Evolutionary conservation across 2,329 filamentous ascomycete species (phyloP), one percentile per base, ranked within the genome.

Genomic region (Alternaria sp.): DNA sequence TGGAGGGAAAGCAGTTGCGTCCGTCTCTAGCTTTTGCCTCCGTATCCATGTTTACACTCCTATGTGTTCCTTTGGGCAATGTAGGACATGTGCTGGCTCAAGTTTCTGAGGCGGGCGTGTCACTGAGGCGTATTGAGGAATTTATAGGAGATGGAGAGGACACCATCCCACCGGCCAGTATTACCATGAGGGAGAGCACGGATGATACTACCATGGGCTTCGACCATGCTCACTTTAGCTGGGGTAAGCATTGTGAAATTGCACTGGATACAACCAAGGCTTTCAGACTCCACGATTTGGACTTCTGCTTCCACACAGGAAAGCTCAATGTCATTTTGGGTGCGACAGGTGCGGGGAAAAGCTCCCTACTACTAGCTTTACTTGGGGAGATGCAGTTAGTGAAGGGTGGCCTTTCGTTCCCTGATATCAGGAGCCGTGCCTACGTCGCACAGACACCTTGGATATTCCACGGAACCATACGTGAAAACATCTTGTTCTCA

Each of bases 401-500:
- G n/a, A 16, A 22, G 28, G 45, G 45, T n/a, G 28, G 34, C 28
- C 2, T 49, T 18, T 32, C 28, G 14, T 49, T 49, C 16, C 16
- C 45, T 34, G 28, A 34, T 34, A 22, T 5, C 45, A 28, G n/a
- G 16, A 49, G 27, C 28, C 45, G 45, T 28, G 45, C 45, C 45
- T 49, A 49, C 28, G 45, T 49, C 5, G 45, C 45, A 49, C 45
- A 49, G 45, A 49, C 45, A 18, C 58, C 62, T 22, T 64, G 62
- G 62, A 34, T 64, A 20, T 46, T 56, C 5, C 60, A 63, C 41
- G 60, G n/a, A 16, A 52, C 56, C 9, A 25, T 65, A 41, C 48
- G 38, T 4, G 43, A 65, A n/a, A 65, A 60, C 32, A 58, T 65
- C 12, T 25, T 62, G 14, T 59, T 59, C 14, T 54, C 50, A 8